Base-by-base conservation (phyloP, 164 flowering plant genomes). In the Protea cynaroides region DNA sequence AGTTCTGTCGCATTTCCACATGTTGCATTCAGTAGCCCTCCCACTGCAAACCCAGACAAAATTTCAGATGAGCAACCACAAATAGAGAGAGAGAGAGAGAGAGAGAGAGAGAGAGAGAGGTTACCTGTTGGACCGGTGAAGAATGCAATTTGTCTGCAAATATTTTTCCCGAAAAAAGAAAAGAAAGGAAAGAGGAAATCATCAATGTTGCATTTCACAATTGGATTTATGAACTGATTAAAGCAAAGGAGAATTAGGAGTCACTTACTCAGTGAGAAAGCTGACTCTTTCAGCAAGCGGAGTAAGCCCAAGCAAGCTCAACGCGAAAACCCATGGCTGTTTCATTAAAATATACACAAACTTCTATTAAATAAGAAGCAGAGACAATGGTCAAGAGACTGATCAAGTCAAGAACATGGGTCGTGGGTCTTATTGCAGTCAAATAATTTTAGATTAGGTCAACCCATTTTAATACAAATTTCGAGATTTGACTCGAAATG, bases 1-100 rank as follows among this genome's bases (percentile, higher is more conserved):
- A 91, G 87, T 78, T 94, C 97, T 22, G 98, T 89, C 0, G 86
- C 97, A 78, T 93, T 93, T n/a, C 98, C 97, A 69, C 97, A 93
- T n/a, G 97, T 90, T 69, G 97, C 98, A 80, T 94, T 94, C 22
- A 94, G 71, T 11, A 94, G 88, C 50, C 98, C 98, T 44, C 98
- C 98, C 63, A 91, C 98, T 94, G 86, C 61, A 67, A 52, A 52
- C 19, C 52, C 18, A 49, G 6, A 49, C 15, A n/a, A 18, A 49
- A 15, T 49, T 49, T 18, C 52, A 21, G 11, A 9, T 40, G 22
- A 10, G n/a, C 5, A 29, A 2, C 2, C 5, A 29, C 34, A 29
- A 2, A 29, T 29, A 29, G 34, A 29, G 34, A 29, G 5, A 29
- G 5, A 2, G 34, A 29, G 34, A 29, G 34, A 29, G 34, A 29